Conservation (phyloP, 371 early-diverging fungal species). For the Mortierella sp. region DNA sequence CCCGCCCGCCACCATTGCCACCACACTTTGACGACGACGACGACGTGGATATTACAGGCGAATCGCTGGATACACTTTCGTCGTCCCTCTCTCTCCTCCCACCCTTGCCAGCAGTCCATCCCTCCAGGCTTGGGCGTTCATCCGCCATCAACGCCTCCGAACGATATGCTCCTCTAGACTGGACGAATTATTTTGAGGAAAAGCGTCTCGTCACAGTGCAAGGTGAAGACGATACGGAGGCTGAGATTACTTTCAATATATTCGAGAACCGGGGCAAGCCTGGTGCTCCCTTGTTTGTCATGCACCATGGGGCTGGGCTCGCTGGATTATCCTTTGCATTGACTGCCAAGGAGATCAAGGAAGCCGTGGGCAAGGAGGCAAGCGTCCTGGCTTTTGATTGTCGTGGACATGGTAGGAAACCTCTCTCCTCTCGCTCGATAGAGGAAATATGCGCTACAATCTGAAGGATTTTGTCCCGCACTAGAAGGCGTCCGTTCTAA, state of each 20-base stretch:
- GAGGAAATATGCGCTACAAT: too few relatives aligned
- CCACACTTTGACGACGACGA: conserved; percentile 27
- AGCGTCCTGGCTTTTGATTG: conserved; percentile 77
- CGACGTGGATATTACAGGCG: neutral
- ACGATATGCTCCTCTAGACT: conserved; percentile 53
- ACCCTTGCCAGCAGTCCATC: conserved; percentile 35
- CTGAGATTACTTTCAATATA: conserved; percentile 56
- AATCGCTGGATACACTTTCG: conserved; percentile 12
- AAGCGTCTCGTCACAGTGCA: conserved; percentile 26
- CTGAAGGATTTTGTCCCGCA: neutral
- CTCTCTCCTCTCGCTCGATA: too few relatives aligned
- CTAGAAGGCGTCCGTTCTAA: neutral
- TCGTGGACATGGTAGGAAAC: conserved; percentile 82
- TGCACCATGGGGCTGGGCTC: conserved; percentile 94
- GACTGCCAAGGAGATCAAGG: conserved; percentile 62
- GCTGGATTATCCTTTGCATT: conserved; percentile 83
- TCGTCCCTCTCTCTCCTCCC: conserved; percentile 8
- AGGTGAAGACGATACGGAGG: conserved; percentile 28
- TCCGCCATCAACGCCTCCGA: conserved; percentile 3
- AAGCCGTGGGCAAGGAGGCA: conserved; percentile 56
- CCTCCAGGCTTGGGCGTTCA: conserved; percentile 21
- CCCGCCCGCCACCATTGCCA: conserved; percentile 41
- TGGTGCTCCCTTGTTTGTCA: conserved; percentile 75
- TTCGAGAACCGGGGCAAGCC: conserved; percentile 57
- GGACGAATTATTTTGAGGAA: conserved; percentile 57